Evolutionary conservation across 2,329 filamentous ascomycete species (phyloP).

Genomic region (Aspergillus viridinutans): DNA sequence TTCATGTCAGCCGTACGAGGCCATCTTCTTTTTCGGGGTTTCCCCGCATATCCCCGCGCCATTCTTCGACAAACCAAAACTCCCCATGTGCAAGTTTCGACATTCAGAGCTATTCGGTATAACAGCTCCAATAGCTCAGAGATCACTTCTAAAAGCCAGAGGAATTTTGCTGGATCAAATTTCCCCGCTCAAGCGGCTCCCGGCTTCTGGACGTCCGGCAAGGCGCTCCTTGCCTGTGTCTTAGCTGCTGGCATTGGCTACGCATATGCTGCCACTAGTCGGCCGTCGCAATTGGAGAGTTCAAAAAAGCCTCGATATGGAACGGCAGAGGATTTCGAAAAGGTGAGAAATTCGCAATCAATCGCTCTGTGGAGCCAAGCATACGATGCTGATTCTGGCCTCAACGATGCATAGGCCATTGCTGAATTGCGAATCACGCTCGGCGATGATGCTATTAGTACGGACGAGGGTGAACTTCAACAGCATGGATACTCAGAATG

Average conservation of each 20-base stretch:
- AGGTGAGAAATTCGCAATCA: slow-evolving; percentile 20
- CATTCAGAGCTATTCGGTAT: slow-evolving; percentile 11
- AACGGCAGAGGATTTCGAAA: slow-evolving; percentile 35
- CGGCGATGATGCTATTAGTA: slow-evolving; percentile 58
- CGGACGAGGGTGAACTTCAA: slow-evolving; percentile 60
- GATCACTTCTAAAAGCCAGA: slow-evolving; percentile 1
- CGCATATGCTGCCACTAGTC: slow-evolving; percentile 43
- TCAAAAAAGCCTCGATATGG: slow-evolving; percentile 34
- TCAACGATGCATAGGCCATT: slow-evolving; percentile 47
- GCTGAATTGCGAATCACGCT: slow-evolving; percentile 50
- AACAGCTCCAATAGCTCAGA: slow-evolving; percentile 14
- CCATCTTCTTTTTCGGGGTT: slow-evolving; percentile 18
- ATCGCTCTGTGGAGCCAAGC: not conserved
- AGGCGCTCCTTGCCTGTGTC: slow-evolving; percentile 46
- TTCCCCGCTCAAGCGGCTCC: slow-evolving; percentile 11
- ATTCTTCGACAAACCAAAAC: slow-evolving; percentile 18
- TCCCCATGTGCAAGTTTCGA: slow-evolving; percentile 5
- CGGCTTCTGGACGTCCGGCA: slow-evolving; percentile 44
- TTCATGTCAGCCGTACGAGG: slow-evolving; percentile 18
- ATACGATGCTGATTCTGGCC: not conserved
- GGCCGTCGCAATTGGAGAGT: slow-evolving; percentile 13
- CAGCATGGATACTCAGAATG: slow-evolving; percentile 66
- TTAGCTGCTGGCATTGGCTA: slow-evolving; percentile 53
- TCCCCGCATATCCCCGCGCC: slow-evolving; percentile 25
- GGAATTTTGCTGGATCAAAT: slow-evolving; percentile 11